Conservation (phyloP, 768 basidiomycete genomes). For the Podaxis pistillaris region DNA sequence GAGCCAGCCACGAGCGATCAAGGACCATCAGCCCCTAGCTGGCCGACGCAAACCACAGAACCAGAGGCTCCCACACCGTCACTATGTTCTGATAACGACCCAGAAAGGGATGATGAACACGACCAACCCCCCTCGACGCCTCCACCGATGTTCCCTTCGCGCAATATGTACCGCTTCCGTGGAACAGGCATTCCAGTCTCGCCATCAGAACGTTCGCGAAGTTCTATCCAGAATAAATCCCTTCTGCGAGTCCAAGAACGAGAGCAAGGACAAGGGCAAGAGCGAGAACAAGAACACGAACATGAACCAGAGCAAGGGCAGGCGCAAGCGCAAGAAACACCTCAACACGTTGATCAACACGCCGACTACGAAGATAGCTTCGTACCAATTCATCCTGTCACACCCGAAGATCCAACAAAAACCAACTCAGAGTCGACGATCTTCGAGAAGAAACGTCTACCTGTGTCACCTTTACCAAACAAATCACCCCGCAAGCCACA, state of each 20-base stretch:
- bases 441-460: constrained; percentile 60
- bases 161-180: constrained; percentile 17
- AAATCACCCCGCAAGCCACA: constrained; percentile 54
- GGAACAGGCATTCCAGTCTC: constrained; percentile 28
- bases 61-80: constrained; percentile 60
- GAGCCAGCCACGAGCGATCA: constrained; percentile 9
- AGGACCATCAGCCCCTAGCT: constrained; percentile 15
- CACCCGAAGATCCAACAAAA: constrained; percentile 9
- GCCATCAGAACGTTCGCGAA: constrained; percentile 6
- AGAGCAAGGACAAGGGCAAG: neutral
- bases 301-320: neutral
- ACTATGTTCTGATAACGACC: constrained; percentile 68
- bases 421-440: constrained; percentile 25
- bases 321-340: neutral
- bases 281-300: neutral
- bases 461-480: constrained; percentile 61
- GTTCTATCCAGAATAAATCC: neutral
- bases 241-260: neutral
- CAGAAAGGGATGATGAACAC: constrained; percentile 47
- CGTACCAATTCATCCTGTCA: constrained; percentile 6
- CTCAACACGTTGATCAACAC: constrained; percentile 33
- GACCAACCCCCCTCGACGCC: constrained; percentile 56
- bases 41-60: constrained; percentile 24
- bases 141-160: constrained; percentile 22
- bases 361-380: constrained; percentile 17